A percentile compares a stretch with the other conserved stretches of the same genome.
These are phyloP conservation scores for Trichoderma orchidacearum DNA, from an alignment of 495 filamentous ascomycete species.

Conservation along the genomic window DNA sequence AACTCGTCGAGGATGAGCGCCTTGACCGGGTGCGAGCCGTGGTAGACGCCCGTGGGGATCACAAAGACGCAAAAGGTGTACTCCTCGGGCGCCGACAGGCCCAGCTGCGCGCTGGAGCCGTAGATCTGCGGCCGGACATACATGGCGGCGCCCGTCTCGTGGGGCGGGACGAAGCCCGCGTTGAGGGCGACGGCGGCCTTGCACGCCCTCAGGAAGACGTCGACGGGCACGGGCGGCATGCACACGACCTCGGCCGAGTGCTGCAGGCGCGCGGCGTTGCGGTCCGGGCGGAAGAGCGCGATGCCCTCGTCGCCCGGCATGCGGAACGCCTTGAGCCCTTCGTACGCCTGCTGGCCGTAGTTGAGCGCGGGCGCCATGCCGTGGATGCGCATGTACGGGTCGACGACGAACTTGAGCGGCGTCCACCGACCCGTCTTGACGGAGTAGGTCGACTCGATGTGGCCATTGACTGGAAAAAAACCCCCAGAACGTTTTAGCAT, in stretches of 20 bases:
- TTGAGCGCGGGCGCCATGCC: conserved; percentile 85
- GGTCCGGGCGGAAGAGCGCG: conserved; percentile 65
- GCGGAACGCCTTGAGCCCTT: conserved; percentile 87
- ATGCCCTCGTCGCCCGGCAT: conserved; percentile 45
- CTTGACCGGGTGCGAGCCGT: conserved; percentile 69
- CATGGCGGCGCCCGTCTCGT: conserved; percentile 72
- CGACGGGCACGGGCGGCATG: conserved; percentile 59
- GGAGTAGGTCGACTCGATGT: conserved; percentile 62
- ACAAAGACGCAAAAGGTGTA: conserved; percentile 81
- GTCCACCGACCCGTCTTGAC: conserved; percentile 62
- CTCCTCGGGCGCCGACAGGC: conserved; percentile 70
- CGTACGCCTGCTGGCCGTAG: conserved; percentile 90
- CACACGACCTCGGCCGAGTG: conserved; percentile 65
- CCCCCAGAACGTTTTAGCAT: not conserved
- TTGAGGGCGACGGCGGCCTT: conserved; percentile 70
- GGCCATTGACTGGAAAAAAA: conserved; percentile 71
- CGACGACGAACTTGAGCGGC: conserved; percentile 52
- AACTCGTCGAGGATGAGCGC: conserved; percentile 67
- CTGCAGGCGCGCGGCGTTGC: conserved; percentile 71
- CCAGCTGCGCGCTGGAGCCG: conserved; percentile 67
- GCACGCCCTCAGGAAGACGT: conserved; percentile 60
- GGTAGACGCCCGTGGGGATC: conserved; percentile 78
- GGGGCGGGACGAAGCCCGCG: conserved; percentile 76
- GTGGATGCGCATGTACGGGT: conserved; percentile 71
- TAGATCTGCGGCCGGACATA: conserved; percentile 84